Evolutionary conservation across 2,329 filamentous ascomycete genomes (phyloP), one percentile per base, ranked within the genome.

Genomic region (Diaporthe sp.): DNA sequence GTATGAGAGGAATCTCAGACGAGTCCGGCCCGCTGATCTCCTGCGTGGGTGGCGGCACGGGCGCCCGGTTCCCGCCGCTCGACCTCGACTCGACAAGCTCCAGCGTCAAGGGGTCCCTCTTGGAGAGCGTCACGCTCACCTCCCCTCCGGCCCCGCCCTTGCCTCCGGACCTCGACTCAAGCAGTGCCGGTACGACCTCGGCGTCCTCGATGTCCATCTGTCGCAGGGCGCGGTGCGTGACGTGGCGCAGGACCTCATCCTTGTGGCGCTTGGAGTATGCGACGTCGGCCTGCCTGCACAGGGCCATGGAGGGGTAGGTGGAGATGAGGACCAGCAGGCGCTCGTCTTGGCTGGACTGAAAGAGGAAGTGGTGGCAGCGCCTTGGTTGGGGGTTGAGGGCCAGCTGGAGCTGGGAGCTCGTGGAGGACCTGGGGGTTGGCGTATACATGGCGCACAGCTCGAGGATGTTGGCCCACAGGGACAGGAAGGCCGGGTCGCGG

Each of bases 371-470:
- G 49, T 76, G 75, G 39, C 61, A 12, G 55, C 73, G 74, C 31
- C 22, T 19, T 10, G 76, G 71, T 10, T 46, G 62, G 13, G 46
- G 60, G 73, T 31, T 58, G 53, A 77, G 62, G n/a, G 76, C 62
- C 46, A 65, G 12, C 19, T 70, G 73, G 42, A 71, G 37, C 49
- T 73, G 73, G 1, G 57, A 65, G 53, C 65, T 46, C 17, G 62
- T 55, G 1, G 76, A 55, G 0, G 76, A 55, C 22, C 31, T 60
- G 3, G 76, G 71, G 25, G 37, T 49, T 3, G 76, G 76, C 3
- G 71, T 73, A 71, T 77, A 77, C 53, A 42, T 28, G 37, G 76
- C 76, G 57, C 71, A 77, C 25, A 77, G 76, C 73, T 75, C 76
- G 1, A 77, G 73, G 46, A 77, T 72, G 25, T 57, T 46, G 55